A percentile compares a stretch with the other conserved stretches of the same genome.
Conservation (phyloP, 106 monocot genomes). For the Dioscorea alata region DNA sequence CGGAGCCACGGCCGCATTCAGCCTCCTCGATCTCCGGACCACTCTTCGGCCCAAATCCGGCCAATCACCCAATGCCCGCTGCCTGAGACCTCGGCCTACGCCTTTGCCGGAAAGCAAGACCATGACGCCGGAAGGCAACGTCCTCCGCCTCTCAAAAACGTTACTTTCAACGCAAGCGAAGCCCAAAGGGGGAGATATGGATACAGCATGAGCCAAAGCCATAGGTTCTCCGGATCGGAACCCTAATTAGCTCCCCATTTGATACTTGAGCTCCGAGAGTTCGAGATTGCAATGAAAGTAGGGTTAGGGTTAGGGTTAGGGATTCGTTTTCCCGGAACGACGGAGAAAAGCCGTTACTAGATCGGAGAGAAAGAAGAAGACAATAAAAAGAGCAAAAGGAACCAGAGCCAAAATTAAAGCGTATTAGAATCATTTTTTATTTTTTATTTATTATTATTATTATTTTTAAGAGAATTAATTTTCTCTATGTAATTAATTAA, state of each 20-base stretch:
- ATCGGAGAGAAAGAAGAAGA: no score
- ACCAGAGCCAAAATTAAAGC: no score
- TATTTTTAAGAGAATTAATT: no score
- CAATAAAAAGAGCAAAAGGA: no score
- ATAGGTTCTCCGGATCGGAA: constrained; percentile 14
- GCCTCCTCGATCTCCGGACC: constrained; percentile 19
- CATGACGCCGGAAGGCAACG: neutral
- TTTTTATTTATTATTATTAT: no score
- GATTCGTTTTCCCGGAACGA: no score
- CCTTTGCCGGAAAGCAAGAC: constrained; percentile 1
- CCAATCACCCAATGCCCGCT: constrained; percentile 2
- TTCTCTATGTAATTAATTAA: no score
- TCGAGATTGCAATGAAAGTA: no score
- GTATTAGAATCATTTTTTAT: no score
- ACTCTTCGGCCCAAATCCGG: constrained; percentile 10
- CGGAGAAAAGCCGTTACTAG: no score
- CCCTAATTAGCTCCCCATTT: constrained; percentile 2
- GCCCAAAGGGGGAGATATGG: constrained; percentile 19
- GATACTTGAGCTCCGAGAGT: no score
- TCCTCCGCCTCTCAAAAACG: constrained; percentile 15
- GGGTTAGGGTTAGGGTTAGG: no score
- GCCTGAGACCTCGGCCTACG: neutral
- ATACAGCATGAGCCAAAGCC: constrained; percentile 46
- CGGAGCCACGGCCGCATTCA: constrained; percentile 29
- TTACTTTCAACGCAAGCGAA: constrained; percentile 7